A percentile compares a stretch with the other conserved stretches of the same genome.
Evolutionary conservation across 192 early-diverging fungal genomes (phyloP).

Genomic region (Funneliformis geosporum): DNA sequence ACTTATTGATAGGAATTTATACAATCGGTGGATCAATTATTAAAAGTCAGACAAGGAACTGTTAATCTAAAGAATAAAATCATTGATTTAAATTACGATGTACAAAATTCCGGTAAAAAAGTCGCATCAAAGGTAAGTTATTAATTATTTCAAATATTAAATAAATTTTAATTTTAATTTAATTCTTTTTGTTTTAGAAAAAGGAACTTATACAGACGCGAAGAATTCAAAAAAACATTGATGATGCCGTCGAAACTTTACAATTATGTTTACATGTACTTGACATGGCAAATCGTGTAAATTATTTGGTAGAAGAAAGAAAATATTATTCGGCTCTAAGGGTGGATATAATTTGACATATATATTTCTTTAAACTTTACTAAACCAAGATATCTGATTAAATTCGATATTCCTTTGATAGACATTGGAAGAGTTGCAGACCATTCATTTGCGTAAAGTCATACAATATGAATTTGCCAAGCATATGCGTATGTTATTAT

Average conservation of each 20-base stretch:
- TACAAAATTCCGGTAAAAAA: constrained; percentile 79
- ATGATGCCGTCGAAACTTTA: constrained; percentile 77
- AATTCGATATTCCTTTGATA: constrained; percentile 33
- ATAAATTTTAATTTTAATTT: constrained; percentile 10
- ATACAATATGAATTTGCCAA: constrained; percentile 82
- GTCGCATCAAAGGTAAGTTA: constrained; percentile 72
- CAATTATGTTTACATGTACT: constrained; percentile 83
- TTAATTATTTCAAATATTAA: background rate
- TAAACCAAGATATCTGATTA: background rate
- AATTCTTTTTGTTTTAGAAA: constrained; percentile 57
- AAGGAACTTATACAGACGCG: constrained; percentile 74
- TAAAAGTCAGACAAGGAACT: constrained; percentile 91
- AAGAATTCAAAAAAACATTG: constrained; percentile 84
- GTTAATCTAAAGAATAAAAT: constrained; percentile 84
- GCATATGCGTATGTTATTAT: constrained; percentile 64
- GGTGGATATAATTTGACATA: constrained; percentile 44
- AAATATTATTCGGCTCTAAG: constrained; percentile 93
- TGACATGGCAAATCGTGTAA: constrained; percentile 84
- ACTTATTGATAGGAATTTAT: constrained; percentile 74
- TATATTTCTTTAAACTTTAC: background rate
- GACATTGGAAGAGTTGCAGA: constrained; percentile 85
- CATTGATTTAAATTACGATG: constrained; percentile 78
- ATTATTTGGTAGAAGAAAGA: constrained; percentile 71
- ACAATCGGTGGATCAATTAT: constrained; percentile 90
- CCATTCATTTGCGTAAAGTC: constrained; percentile 71